Evolutionary conservation across 495 filamentous ascomycete species (phyloP), one percentile per base, ranked within the genome.

Genomic region (Tuber calosporum): DNA sequence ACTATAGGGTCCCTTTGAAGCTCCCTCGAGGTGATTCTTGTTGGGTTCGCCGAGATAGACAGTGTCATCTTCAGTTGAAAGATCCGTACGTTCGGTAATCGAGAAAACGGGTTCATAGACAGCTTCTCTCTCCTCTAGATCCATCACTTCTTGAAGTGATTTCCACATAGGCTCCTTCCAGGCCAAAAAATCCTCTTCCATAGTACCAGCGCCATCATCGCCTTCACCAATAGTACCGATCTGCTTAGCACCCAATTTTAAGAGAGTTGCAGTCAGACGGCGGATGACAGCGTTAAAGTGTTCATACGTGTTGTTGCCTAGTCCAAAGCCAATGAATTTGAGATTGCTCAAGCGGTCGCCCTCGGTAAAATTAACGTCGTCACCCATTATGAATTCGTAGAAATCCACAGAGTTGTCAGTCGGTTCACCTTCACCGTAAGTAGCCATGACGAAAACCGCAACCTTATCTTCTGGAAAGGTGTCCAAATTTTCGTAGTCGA

Each of bases 131-230:
- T 99, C 95, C 83, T 97, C 91, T 66, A 99, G 86, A 70, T 88
- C 87, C 90, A 99, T 91, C 76, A 90, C 87, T 69, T 92, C 88
- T 9, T 89, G 85, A 58, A 98, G 84, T 72, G 91, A 93, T 74
- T 85, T 84, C 95, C 95, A 99, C 96, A 99, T 99, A 69, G 94
- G 93, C 80, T 99, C 95, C 83, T 99, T 99, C 95, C 95, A 99
- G 74, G 95, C 92, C 81, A 99, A 85, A 83, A 97, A 99, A 80
- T 99, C 95, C 85, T 99, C 95, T 84, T 99, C 95, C 95, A 99
- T 99, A 70, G 95, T 99, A 72, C 95, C 95, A 69, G 95, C 94
- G 74, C 95, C 95, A 82, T 99, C 95, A 79, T 99, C 95, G 80
- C 95, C 95, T 85, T 98, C 95, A 81, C 95, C 95, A 41, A 93